Evolutionary conservation across 306 rosid genomes (phyloP), one percentile per base, ranked within the genome.

Genomic region (Inga leiocalycina): DNA sequence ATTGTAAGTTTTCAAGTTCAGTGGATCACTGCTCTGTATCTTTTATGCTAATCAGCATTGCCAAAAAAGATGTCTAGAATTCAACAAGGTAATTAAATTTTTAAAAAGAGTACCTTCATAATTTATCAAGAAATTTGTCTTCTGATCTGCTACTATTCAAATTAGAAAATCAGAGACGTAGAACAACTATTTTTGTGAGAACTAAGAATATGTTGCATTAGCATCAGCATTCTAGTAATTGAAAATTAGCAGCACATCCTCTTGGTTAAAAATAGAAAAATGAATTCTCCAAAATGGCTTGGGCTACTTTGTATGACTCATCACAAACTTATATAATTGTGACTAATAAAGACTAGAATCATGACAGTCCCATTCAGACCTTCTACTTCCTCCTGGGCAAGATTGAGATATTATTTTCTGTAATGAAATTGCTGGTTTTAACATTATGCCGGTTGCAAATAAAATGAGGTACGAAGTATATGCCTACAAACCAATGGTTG

Each of bases 1-100:
- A 12, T 69, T 19, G 49, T 39, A 39, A 69, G 22, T 19, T 69
- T 69, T 39, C 74, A 69, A 69, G 74, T 69, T 69, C 48, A 69
- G 24, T 39, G 15, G 48, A 69, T 37, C 74, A 69, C 15, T 37
- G 14, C 30, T 69, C 30, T 19, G 16, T 10, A 37, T 69, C 49
- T 37, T 67, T 17, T 24, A 37, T 8, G 13, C 64, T 57, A 39
- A 69, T 45, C 41, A 17, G 74, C 73, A 67, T 19, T 9, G 30
- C 44, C 35, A 35, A 35, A 24, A 35, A 67, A 8, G 19, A 57
- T 57, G 9, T 74, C 52, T 46, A 82, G 45, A 80, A 66, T 45
- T n/a, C 75, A 71, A 80, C 20, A 77, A 10, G 54, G 80, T 54
- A 82, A 71, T 19, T 20, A 80, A 77, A 7, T 62, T 77, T 77